Evolutionary conservation across 495 filamentous ascomycete species (phyloP).

Genomic region (Penicillium canariense): DNA sequence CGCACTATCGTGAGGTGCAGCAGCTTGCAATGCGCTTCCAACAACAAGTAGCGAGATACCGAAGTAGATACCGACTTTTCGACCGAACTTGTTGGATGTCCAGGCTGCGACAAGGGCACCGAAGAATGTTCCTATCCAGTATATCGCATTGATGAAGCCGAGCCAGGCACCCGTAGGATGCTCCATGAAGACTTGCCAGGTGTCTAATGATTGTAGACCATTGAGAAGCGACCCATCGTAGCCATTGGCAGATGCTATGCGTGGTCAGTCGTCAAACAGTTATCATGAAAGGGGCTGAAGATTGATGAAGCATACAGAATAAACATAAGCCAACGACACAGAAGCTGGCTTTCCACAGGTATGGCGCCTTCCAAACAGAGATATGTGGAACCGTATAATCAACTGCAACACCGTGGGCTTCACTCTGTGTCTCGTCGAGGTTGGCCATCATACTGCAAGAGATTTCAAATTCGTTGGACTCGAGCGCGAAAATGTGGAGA

Average conservation of each 20-base stretch:
- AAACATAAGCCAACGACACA: too few species aligned
- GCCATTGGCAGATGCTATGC: slow-evolving; percentile 22
- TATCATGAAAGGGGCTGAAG: too few species aligned
- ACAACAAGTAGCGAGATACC: slow-evolving; percentile 59
- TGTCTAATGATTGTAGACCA: slow-evolving; percentile 33
- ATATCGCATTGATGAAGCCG: slow-evolving; percentile 58
- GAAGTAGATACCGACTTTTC: slow-evolving; percentile 55
- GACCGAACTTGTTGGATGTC: slow-evolving; percentile 57
- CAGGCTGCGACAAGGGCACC: slow-evolving; percentile 59
- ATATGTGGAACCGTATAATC: too few species aligned
- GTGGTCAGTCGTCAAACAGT: too few species aligned
- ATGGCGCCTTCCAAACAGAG: too few species aligned
- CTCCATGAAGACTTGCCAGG: slow-evolving; percentile 36
- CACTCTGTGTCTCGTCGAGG: too few species aligned
- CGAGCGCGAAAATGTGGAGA: too few species aligned
- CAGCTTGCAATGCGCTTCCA: slow-evolving; percentile 56
- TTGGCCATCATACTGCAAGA: too few species aligned
- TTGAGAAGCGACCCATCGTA: slow-evolving; percentile 35
- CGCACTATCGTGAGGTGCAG: slow-evolving; percentile 37
- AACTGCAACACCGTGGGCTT: too few species aligned
- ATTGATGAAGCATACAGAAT: too few species aligned
- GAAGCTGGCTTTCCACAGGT: too few species aligned
- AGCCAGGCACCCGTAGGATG: slow-evolving; percentile 52
- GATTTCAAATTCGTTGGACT: too few species aligned
- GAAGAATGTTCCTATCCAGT: slow-evolving; percentile 60